These are phyloP conservation scores for Narthecium ossifragum DNA, from an alignment of 106 monocot species.

Conservation along the genomic window DNA sequence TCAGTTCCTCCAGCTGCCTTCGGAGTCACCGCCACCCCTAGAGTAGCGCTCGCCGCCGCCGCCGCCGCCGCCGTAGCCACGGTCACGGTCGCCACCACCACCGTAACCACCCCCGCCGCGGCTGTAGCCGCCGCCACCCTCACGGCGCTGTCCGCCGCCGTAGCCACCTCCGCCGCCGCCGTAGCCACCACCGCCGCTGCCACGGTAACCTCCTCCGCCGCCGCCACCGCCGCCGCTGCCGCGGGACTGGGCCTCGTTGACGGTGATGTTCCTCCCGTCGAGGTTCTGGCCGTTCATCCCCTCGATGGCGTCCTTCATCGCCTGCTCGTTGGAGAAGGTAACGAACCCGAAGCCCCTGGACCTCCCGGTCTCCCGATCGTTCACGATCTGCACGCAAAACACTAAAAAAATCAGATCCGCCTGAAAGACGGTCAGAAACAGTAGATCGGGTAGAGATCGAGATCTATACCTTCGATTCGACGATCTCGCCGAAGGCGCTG, in stretches of 20 bases:
- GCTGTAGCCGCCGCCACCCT: conserved; percentile 26
- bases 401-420: background rate
- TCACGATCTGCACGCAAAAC: conserved; percentile 53
- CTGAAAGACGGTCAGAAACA: background rate
- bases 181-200: conserved; percentile 14
- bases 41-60: background rate
- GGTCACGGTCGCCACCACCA: conserved; percentile 9
- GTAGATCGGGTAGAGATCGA: background rate
- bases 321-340: conserved; percentile 70
- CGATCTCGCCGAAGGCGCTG: conserved; percentile 63
- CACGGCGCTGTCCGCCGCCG: conserved; percentile 6
- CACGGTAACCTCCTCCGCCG: conserved; percentile 16
- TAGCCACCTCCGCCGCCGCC: conserved; percentile 5
- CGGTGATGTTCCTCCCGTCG: conserved; percentile 89
- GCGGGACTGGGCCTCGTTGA: conserved; percentile 95
- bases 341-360: conserved; percentile 90
- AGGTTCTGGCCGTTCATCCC: conserved; percentile 82
- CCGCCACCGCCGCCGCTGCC: conserved; percentile 60
- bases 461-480: conserved; percentile 63
- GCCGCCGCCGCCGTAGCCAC: conserved; percentile 1
- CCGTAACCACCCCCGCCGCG: conserved; percentile 18
- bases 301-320: conserved; percentile 92
- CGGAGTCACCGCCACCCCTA: background rate
- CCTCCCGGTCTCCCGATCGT: conserved; percentile 88
- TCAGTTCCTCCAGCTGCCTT: conserved; percentile 19